Conservation (phyloP, 768 basidiomycete genomes). For the Rhodotorula taiwanensis region DNA sequence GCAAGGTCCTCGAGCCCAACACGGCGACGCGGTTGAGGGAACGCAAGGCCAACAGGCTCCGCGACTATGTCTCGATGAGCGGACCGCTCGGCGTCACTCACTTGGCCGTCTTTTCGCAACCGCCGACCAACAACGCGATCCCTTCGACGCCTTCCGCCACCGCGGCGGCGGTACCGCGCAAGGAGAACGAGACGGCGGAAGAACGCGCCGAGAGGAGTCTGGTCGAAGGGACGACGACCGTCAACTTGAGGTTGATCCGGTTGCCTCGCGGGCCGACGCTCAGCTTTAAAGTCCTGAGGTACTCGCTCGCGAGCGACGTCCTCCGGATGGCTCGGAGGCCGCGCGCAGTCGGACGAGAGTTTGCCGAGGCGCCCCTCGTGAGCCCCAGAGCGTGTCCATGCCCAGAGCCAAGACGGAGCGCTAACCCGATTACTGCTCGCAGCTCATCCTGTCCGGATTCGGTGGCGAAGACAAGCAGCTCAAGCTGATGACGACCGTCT, state of each 20-base stretch:
- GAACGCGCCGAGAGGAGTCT: constrained; percentile 30
- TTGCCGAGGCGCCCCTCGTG: constrained; percentile 84
- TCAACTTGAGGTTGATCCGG: constrained; percentile 69
- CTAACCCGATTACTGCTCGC: not conserved
- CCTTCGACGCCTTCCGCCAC: constrained; percentile 1
- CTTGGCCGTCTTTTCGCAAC: constrained; percentile 78
- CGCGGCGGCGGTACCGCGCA: not conserved
- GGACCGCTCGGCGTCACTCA: constrained; percentile 87
- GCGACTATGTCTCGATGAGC: constrained; percentile 88
- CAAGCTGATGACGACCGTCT: constrained; percentile 85
- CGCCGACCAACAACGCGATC: constrained; percentile 49
- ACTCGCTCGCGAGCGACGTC: constrained; percentile 82
- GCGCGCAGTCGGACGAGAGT: constrained; percentile 77
- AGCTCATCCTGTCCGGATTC: constrained; percentile 84
- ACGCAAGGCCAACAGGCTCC: constrained; percentile 77
- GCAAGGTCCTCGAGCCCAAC: constrained; percentile 97
- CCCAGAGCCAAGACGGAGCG: constrained; percentile 11
- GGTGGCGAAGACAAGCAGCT: constrained; percentile 74
- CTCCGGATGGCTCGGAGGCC: constrained; percentile 60
- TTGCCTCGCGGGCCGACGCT: constrained; percentile 86
- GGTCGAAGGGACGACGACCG: constrained; percentile 40
- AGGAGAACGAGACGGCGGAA: constrained; percentile 19
- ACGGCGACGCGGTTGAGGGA: constrained; percentile 90
- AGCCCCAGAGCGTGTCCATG: constrained; percentile 40
- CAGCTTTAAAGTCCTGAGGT: constrained; percentile 84